A percentile compares a stretch with the other conserved stretches of the same genome.
Evolutionary conservation across 495 filamentous ascomycete species (phyloP).

Genomic region (Daldinia loculata): DNA sequence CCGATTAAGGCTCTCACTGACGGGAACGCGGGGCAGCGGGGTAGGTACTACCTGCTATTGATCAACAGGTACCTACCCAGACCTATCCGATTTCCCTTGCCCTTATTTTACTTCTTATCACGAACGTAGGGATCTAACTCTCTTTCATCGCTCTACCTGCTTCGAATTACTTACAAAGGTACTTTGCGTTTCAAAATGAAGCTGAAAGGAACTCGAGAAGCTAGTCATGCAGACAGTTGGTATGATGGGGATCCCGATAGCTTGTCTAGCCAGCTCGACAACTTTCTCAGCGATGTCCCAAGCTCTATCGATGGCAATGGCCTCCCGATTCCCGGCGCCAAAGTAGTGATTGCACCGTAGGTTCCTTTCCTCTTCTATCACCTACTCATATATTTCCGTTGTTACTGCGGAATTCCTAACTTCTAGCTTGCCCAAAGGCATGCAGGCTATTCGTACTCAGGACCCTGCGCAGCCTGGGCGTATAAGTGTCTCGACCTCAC

Average conservation of each 20-base stretch:
- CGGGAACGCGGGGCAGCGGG: conserved; percentile 38
- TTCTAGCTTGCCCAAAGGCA: conserved; percentile 65
- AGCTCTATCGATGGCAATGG: conserved; percentile 63
- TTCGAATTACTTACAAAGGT: conserved; percentile 1
- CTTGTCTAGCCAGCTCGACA: conserved; percentile 77
- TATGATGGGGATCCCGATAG: conserved; percentile 69
- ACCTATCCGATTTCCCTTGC: conserved; percentile 23
- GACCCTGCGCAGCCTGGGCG: conserved; percentile 91
- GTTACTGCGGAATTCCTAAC: conserved; percentile 26
- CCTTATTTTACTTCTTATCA: neutral
- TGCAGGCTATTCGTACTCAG: conserved; percentile 95
- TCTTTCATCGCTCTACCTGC: neutral
- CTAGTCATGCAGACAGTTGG: conserved; percentile 74
- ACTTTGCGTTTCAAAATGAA: conserved; percentile 34
- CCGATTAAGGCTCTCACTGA: conserved; percentile 24
- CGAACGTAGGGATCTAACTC: neutral
- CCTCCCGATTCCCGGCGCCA: conserved; percentile 78
- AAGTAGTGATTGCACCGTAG: conserved; percentile 96
- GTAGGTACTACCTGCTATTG: conserved; percentile 28
- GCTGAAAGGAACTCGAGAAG: conserved; percentile 62
- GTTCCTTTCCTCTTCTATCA: conserved; percentile 47
- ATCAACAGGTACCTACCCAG: conserved; percentile 36
- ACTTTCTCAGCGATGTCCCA: conserved; percentile 79
- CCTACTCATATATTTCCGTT: conserved; percentile 2
- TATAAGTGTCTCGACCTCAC: conserved; percentile 90